phyloP scores from a whole-genome alignment of 2,329 filamentous ascomycete species.

The Cercospora beticola region DNA sequence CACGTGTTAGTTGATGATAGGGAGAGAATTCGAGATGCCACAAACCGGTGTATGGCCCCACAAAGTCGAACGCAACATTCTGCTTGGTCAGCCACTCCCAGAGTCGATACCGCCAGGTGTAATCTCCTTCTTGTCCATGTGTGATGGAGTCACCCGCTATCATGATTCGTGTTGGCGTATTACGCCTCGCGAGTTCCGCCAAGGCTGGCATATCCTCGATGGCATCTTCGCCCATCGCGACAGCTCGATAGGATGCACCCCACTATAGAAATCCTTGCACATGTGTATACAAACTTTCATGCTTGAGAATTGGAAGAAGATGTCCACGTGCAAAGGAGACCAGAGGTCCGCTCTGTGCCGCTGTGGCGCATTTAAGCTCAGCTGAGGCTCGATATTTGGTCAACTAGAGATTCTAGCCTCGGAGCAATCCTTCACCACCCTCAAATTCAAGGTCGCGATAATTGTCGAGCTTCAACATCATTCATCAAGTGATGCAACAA shows the following conservation, averaged over 20 bases:
- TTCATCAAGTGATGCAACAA: neutral
- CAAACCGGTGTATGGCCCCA: conserved; percentile 43
- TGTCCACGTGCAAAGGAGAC: neutral
- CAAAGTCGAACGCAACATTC: conserved; percentile 34
- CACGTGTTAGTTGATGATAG: neutral
- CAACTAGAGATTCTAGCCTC: neutral
- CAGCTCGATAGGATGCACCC: no score
- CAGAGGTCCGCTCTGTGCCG: neutral
- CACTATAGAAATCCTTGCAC: neutral
- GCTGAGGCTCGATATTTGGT: neutral
- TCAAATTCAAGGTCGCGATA: neutral
- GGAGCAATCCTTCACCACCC: neutral
- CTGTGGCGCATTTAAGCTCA: neutral
- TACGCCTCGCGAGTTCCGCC: neutral
- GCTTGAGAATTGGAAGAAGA: neutral
- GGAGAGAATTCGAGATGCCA: neutral
- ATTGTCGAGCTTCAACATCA: no score
- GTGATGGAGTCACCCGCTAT: conserved; percentile 31
- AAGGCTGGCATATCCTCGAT: neutral
- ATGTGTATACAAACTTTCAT: neutral
- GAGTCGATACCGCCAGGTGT: conserved; percentile 47
- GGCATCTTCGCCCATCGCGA: neutral
- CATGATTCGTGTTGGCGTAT: conserved; percentile 16
- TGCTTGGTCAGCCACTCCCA: conserved; percentile 42
- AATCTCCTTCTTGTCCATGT: conserved; percentile 41